Evolutionary conservation across 2,329 filamentous ascomycete species (phyloP).

Genomic region (Claviceps cyperi): DNA sequence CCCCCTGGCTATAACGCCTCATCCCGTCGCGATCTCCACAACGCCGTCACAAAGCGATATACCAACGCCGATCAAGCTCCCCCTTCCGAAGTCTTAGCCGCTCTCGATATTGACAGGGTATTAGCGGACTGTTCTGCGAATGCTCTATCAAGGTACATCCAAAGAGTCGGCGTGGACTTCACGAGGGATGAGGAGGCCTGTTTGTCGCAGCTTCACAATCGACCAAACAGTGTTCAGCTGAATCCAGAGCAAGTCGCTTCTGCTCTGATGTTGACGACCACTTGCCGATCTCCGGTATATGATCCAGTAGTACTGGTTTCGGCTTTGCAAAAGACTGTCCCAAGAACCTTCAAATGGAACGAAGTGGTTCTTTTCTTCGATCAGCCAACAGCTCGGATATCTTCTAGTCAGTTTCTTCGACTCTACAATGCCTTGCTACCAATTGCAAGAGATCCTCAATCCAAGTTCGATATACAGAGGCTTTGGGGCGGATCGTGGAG

Average conservation of each 20-base stretch:
- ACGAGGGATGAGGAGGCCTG: constrained; percentile 63
- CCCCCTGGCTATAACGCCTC: constrained; percentile 73
- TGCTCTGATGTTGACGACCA: constrained; percentile 53
- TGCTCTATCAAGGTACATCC: constrained; percentile 51
- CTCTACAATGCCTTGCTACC: constrained; percentile 69
- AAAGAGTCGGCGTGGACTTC: constrained; percentile 58
- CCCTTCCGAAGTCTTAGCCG: constrained; percentile 56
- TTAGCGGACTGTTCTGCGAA: constrained; percentile 44
- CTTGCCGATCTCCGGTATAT: constrained; percentile 41
- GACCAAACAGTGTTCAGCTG: constrained; percentile 44
- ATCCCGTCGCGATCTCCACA: constrained; percentile 53
- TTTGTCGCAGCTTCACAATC: constrained; percentile 36
- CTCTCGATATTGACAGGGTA: constrained; percentile 54
- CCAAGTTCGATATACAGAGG: constrained; percentile 62
- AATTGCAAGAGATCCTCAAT: constrained; percentile 41
- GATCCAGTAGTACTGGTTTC: constrained; percentile 43
- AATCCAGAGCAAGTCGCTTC: constrained; percentile 71
- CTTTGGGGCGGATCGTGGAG: constrained; percentile 89
- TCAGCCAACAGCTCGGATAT: constrained; percentile 59
- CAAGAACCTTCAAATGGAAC: constrained; percentile 52
- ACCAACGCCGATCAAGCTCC: constrained; percentile 46
- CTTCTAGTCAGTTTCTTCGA: constrained; percentile 64
- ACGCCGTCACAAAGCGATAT: constrained; percentile 56
- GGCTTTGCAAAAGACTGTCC: constrained; percentile 46
- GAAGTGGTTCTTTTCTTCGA: constrained; percentile 70